A percentile compares a stretch with the other conserved stretches of the same genome.
phyloP scores from a whole-genome alignment of 2,329 filamentous ascomycete species.

The Pseudogymnoascus sp. region DNA sequence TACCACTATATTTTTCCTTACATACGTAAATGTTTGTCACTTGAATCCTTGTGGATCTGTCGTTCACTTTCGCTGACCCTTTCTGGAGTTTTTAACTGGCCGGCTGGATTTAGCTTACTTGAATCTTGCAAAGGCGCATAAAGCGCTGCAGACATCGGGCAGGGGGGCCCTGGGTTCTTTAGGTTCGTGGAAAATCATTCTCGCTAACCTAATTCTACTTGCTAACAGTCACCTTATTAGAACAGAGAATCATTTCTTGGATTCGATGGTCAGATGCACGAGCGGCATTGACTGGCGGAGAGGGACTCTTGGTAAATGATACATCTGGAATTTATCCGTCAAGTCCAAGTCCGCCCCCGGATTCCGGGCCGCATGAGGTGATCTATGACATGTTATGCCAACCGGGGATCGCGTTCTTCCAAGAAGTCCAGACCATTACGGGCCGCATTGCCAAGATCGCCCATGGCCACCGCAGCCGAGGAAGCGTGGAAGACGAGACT shows the following conservation, averaged over 20 bases:
- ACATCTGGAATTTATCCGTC: conserved; percentile 1
- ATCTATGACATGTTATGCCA: conserved; percentile 47
- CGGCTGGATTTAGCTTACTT: conserved; percentile 6
- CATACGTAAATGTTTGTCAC: background rate
- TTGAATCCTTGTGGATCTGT: background rate
- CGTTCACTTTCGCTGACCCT: background rate
- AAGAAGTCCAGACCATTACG: conserved; percentile 50
- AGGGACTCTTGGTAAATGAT: conserved; percentile 7
- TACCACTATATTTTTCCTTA: conserved; percentile 5
- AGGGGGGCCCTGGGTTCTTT: conserved; percentile 6
- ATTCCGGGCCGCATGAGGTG: conserved; percentile 34
- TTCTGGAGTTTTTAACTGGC: conserved; percentile 6
- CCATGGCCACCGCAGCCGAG: conserved; percentile 45
- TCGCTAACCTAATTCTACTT: background rate
- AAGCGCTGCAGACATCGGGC: conserved; percentile 2
- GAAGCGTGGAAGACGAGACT: conserved; percentile 49
- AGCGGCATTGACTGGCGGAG: background rate
- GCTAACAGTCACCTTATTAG: background rate
- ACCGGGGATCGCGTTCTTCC: conserved; percentile 47
- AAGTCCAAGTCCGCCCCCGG: background rate
- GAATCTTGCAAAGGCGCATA: conserved; percentile 9
- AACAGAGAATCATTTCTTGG: conserved; percentile 5
- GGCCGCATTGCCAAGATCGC: conserved; percentile 48
- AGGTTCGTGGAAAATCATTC: background rate
- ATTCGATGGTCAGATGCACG: conserved; percentile 6